Percentiles rank a stretch among this genome's conserved stretches.
Conservation (phyloP, 768 basidiomycete species). For the Collybia nuda region DNA sequence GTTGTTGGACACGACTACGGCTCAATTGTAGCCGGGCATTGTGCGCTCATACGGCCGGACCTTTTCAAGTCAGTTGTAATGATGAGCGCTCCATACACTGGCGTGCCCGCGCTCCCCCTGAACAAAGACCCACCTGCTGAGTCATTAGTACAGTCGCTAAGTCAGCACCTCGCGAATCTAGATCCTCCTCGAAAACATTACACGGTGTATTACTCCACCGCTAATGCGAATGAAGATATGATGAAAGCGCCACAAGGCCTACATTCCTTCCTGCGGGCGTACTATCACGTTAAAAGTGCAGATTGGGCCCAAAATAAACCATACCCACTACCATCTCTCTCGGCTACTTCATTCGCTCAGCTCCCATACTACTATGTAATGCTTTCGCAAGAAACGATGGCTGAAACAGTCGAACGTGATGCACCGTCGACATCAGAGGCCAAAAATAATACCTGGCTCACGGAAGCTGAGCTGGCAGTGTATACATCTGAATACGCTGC, state of each 20-base stretch:
- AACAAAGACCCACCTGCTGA: conserved; percentile 5
- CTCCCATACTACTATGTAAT: conserved; percentile 66
- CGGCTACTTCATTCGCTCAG: conserved; percentile 31
- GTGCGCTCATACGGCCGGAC: conserved; percentile 54
- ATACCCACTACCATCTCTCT: conserved; percentile 32
- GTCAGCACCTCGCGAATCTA: conserved; percentile 33
- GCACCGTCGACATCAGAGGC: conserved; percentile 30
- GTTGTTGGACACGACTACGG: conserved; percentile 66
- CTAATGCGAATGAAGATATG: conserved; percentile 47
- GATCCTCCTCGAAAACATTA: conserved; percentile 60
- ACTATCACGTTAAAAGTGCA: conserved; percentile 59
- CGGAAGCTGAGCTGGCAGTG: conserved; percentile 45
- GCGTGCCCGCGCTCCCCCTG: conserved; percentile 33
- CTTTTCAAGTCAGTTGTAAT: conserved; percentile 54
- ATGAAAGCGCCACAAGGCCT: conserved; percentile 41
- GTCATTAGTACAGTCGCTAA: conserved; percentile 14
- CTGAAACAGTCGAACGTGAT: conserved; percentile 37
- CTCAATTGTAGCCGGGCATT: conserved; percentile 50
- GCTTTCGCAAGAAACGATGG: conserved; percentile 54
- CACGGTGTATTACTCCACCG: conserved; percentile 45
- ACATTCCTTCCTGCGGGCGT: conserved; percentile 48
- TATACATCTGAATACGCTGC: conserved; percentile 48
- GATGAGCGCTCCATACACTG: conserved; percentile 60
- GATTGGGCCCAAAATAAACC: conserved; percentile 46
- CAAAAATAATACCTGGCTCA: conserved; percentile 39